Percentiles rank a stretch among this genome's conserved stretches.
phyloP scores from a whole-genome alignment of 495 filamentous ascomycete genomes.

The Penicillium pulvis region DNA sequence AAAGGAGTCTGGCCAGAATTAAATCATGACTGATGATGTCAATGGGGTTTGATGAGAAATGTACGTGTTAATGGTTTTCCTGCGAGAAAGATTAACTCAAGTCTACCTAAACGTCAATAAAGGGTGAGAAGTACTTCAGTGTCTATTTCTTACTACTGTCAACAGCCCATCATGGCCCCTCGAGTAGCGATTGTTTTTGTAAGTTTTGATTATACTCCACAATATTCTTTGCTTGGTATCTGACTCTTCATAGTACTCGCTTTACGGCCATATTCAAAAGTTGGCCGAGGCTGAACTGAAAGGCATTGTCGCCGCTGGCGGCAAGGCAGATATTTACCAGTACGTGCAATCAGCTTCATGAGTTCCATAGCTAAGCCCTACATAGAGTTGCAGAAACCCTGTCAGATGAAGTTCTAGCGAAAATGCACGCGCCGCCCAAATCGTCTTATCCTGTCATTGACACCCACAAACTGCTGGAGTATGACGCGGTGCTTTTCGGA shows the following conservation, averaged over 20 bases:
- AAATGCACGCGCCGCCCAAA: constrained; percentile 90
- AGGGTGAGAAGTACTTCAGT: too few relatives aligned
- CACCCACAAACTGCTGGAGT: constrained; percentile 66
- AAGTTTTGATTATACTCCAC: not conserved
- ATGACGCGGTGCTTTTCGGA: constrained; percentile 91
- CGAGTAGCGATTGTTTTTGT: not conserved
- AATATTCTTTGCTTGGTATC: too few relatives aligned
- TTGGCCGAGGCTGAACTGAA: constrained; percentile 88
- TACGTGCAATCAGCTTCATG: constrained; percentile 28
- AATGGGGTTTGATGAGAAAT: too few relatives aligned
- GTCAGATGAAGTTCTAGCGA: constrained; percentile 73
- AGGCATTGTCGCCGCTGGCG: constrained; percentile 87
- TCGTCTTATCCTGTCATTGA: constrained; percentile 65
- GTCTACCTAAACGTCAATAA: too few relatives aligned
- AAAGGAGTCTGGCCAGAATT: too few relatives aligned
- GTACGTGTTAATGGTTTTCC: too few relatives aligned
- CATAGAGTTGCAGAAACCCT: constrained; percentile 84
- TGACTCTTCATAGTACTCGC: constrained; percentile 70
- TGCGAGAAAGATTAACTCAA: not conserved
- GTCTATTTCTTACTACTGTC: too few relatives aligned
- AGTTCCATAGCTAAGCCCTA: not conserved
- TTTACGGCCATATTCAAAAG: constrained; percentile 87
- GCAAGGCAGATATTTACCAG: constrained; percentile 78
- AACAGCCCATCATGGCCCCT: not conserved
- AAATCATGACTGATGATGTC: too few relatives aligned